Evolutionary conservation across 2,329 filamentous ascomycete species (phyloP), one percentile per base, ranked within the genome.

Genomic region (Penicillium sp.): DNA sequence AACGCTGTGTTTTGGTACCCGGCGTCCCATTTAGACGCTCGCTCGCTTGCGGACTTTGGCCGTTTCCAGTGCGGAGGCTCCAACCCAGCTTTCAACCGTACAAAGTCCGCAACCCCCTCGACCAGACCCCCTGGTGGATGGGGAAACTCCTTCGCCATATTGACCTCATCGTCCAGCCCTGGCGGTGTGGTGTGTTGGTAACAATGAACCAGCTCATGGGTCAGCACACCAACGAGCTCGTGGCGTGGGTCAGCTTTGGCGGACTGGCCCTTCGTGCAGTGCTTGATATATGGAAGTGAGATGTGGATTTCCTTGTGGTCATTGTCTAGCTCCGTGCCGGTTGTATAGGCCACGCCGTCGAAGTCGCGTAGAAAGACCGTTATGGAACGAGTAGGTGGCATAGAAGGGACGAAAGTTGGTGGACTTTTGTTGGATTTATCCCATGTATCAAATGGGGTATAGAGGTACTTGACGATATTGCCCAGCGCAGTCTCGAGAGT

Each of bases 281-380:
- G 34, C 15, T 61, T 55, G 50, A 95, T 79, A 68, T 95, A 95
- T 31, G 74, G 68, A 1, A 90, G 77, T 11, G 80, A 88, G 63
- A 96, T 74, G 66, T 95, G 87, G 46, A 95, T 92, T 61, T 95
- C 88, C 59, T 95, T 95, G 71, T 95, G 87, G 57, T 92, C 84
- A 44, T 73, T 51, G 64, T 95, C 89, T 8, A 93, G 74, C 26
- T 88, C 82, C 7, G 71, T 76, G 46, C 86, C 85, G 0, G 78
- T 87, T 1, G 90, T 95, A 68, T 95, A 94, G 13, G 90, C 90
- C 3, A 96, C 85, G 33, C 90, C 90, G 32, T 69, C 71, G 77
- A 94, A 88, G 48, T 79, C 72, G 18, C 85, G 79, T 3, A 96
- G 71, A 42, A 95, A 73, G 23, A 96, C 67, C 0, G 89, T 95